A percentile compares a stretch with the other conserved stretches of the same genome.
phyloP scores from a whole-genome alignment of 768 basidiomycete genomes.

The Serendipita sp. region DNA sequence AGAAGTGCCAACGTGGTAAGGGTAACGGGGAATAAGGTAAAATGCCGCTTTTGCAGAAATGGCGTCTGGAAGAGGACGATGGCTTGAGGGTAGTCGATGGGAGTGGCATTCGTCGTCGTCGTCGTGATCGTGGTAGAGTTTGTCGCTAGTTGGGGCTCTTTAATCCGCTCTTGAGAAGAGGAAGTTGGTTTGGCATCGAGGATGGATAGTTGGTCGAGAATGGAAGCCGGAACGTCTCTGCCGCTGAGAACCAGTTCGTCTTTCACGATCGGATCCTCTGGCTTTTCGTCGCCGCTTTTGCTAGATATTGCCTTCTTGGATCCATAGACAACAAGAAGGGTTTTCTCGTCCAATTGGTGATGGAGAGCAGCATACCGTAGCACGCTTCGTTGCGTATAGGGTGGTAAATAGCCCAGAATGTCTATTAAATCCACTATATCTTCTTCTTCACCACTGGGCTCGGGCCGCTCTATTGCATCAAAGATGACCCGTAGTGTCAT shows the following conservation, averaged over 20 bases:
- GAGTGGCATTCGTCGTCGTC: no score
- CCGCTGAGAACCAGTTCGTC: background rate
- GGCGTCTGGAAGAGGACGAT: slow-evolving; percentile 5
- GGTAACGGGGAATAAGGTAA: background rate
- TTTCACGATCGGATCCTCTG: background rate
- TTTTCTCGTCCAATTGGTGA: background rate
- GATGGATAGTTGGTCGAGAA: background rate
- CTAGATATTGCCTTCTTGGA: background rate
- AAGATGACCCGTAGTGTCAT: background rate
- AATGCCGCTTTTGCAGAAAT: background rate
- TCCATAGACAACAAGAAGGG: background rate
- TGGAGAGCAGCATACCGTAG: background rate
- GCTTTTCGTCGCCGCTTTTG: background rate
- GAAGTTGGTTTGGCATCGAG: no score
- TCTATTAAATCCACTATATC: background rate
- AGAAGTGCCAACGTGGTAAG: background rate
- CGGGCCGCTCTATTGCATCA: background rate
- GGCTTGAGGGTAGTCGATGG: background rate
- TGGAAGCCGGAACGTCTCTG: background rate
- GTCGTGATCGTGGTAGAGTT: no score
- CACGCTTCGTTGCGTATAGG: background rate
- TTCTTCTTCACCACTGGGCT: background rate
- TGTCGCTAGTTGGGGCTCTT: no score
- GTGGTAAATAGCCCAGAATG: background rate
- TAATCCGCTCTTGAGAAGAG: background rate